phyloP scores from a whole-genome alignment of 805 yeast genomes.

The Hagleromyces aurorensis region DNA sequence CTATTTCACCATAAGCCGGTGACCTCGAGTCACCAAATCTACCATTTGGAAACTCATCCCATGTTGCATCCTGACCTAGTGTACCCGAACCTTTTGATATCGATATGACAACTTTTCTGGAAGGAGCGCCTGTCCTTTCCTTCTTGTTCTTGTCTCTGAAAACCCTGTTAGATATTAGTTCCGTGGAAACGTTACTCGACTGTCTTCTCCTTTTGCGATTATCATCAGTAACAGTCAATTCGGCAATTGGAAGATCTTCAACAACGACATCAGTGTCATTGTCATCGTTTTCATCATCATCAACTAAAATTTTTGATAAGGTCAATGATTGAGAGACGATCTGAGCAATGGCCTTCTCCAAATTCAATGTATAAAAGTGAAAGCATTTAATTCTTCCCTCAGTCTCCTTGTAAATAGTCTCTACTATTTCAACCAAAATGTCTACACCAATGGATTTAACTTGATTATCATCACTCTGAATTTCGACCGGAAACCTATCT shows the following conservation, averaged over 20 bases:
- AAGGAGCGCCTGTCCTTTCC: constrained; percentile 27
- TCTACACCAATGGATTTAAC: constrained; percentile 82
- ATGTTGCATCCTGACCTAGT: constrained; percentile 80
- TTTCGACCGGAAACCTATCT: constrained; percentile 44
- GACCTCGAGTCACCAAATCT: constrained; percentile 92
- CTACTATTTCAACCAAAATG: constrained; percentile 54
- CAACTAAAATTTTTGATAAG: constrained; percentile 41
- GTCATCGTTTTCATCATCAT: constrained; percentile 36
- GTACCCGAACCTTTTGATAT: constrained; percentile 81
- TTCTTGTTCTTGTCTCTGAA: constrained; percentile 27
- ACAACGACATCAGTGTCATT: constrained; percentile 30
- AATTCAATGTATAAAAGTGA: constrained; percentile 87
- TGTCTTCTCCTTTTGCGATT: constrained; percentile 27
- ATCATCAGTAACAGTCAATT: constrained; percentile 6
- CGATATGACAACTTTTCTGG: constrained; percentile 56
- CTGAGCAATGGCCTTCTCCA: constrained; percentile 87
- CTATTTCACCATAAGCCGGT: constrained; percentile 97
- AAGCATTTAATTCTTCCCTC: constrained; percentile 62
- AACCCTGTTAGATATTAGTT: constrained; percentile 36
- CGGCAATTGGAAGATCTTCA: constrained; percentile 16
- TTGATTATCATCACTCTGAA: constrained; percentile 64
- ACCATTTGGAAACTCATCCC: constrained; percentile 98
- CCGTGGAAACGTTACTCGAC: constrained; percentile 24
- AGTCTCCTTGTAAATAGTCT: constrained; percentile 45
- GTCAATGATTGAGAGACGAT: constrained; percentile 58